Conservation (phyloP, 2,329 filamentous ascomycete species). For the Orbilia quercus region DNA sequence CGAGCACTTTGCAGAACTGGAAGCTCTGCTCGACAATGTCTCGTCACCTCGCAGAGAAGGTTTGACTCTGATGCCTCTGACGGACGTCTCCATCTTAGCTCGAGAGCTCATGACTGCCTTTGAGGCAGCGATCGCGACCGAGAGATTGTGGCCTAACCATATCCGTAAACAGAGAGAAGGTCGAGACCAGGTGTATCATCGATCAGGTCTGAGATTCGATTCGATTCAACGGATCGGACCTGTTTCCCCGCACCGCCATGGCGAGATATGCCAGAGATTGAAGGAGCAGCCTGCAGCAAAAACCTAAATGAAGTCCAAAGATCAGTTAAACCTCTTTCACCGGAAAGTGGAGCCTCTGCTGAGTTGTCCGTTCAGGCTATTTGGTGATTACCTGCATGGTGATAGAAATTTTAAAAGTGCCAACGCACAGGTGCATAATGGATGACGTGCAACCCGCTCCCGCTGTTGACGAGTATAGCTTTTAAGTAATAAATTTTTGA, state of each 20-base stretch:
- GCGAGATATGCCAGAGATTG: constrained; percentile 10
- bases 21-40: constrained; percentile 27
- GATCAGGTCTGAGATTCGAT: not conserved
- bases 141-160: not conserved
- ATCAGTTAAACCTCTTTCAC: constrained; percentile 14
- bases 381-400: constrained; percentile 47
- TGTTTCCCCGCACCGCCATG: constrained; percentile 9
- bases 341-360: constrained; percentile 35
- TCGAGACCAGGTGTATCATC: constrained; percentile 22
- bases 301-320: constrained; percentile 4
- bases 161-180: constrained; percentile 7
- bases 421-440: constrained; percentile 55
- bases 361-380: constrained; percentile 56
- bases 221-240: constrained; percentile 4
- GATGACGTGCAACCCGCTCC: constrained; percentile 55
- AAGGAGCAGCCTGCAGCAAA: constrained; percentile 10
- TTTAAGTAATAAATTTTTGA: constrained; percentile 33
- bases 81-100: not conserved
- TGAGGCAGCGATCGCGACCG: not conserved
- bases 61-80: constrained; percentile 43
- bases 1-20: constrained; percentile 3
- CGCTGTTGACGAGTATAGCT: constrained; percentile 38
- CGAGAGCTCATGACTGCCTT: no score
- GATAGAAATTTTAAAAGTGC: constrained; percentile 33
- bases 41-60: constrained; percentile 30